These are phyloP conservation scores for Juglanconis juglandina DNA, from an alignment of 2,329 filamentous ascomycete genomes.

Conservation along the genomic window DNA sequence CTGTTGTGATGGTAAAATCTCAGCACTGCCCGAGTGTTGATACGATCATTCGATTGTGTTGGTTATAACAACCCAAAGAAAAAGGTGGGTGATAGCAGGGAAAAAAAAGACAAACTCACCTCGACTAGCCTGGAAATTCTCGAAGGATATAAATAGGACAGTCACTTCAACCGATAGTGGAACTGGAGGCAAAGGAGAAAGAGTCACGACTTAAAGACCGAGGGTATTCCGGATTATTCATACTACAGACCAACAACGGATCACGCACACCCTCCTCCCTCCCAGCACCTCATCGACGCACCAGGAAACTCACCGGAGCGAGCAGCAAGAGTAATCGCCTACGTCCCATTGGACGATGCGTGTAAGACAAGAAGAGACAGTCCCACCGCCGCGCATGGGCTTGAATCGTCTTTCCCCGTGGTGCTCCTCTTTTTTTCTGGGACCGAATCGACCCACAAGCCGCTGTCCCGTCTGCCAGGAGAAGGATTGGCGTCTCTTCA, in stretches of 20 bases:
- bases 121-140: background rate
- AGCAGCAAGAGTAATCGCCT: slow-evolving; percentile 9
- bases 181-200: slow-evolving; percentile 6
- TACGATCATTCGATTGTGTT: background rate
- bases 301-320: background rate
- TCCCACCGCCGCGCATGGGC: background rate
- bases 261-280: slow-evolving; percentile 1
- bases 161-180: slow-evolving; percentile 20
- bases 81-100: background rate
- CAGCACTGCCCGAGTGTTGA: slow-evolving; percentile 15
- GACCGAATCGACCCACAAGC: background rate
- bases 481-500: background rate
- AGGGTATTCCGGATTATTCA: slow-evolving; percentile 15
- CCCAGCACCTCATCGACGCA: background rate
- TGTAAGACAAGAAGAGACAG: slow-evolving; percentile 7
- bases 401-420: background rate
- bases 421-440: background rate
- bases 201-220: slow-evolving; percentile 3
- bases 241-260: background rate
- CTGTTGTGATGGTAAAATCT: slow-evolving; percentile 5
- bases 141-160: slow-evolving; percentile 23
- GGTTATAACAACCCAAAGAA: background rate
- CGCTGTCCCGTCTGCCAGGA: background rate
- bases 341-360: slow-evolving; percentile 7
- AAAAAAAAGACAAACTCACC: background rate